Base-by-base conservation (phyloP, 2,329 filamentous ascomycete genomes). In the Aspergillus viridinutans region DNA sequence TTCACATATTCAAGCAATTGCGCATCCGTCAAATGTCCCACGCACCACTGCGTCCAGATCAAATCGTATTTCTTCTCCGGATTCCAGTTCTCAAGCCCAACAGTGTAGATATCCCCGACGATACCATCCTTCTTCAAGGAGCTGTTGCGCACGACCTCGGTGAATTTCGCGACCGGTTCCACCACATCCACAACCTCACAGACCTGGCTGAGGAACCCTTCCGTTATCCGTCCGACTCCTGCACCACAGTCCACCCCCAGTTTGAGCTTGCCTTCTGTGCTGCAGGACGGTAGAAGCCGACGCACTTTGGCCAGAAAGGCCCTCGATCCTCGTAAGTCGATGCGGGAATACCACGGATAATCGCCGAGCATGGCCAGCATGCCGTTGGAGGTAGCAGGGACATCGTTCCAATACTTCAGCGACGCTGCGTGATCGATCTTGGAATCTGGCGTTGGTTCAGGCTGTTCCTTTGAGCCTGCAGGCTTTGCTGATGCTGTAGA, bases 31-130 rank as follows among this genome's bases (percentile, higher is more conserved):
- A 96, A 77, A 72, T 97, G 88, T 25, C 90, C 89, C 7, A 93
- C 74, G 72, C 92, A 97, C 92, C 92, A 96, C 73, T 97, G 92
- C 53, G 84, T 88, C 90, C 90, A 96, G 59, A 97, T 85, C 49
- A 96, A 72, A 69, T 92, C 88, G 73, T 97, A 97, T 50, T 75
- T 71, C 8, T 73, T 73, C 51, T 61, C 60, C 4, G 72, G 75
- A 0, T 81, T 78, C 90, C 90, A 95, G 28, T 83, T 80, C 72
- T 96, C 88, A 1, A 96, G 76, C 0, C 90, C 90, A 1, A 87
- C 75, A 62, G 89, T 90, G 74, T 85, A 88, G 20, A 96, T 81
- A 23, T 80, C 75, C 1, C 88, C 88, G 1, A 84, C 71, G 45
- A 80, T 81, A 1, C 78, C 81, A 2, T 74, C 67, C 3, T 64